Conservation (phyloP, 257 asterid genomes). For the Capsicum rhomboideum region DNA sequence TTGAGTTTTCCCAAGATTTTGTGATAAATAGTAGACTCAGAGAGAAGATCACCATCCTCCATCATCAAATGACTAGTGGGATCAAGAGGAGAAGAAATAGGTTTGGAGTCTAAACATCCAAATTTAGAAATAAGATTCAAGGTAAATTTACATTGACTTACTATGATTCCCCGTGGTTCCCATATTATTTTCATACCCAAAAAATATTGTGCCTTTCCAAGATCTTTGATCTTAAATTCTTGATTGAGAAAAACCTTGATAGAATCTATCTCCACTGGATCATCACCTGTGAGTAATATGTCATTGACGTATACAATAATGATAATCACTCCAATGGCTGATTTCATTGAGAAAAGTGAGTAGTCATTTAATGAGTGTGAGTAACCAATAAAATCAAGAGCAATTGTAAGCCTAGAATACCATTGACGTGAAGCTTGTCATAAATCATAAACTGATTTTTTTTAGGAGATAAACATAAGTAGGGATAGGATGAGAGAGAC, state of each 20-base stretch:
- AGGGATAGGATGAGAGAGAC: no score
- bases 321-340: no score
- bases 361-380: neutral
- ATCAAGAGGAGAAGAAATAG: neutral
- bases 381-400: neutral
- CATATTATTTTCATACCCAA: neutral
- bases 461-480: no score
- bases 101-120: neutral
- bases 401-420: no score
- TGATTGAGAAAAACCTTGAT: no score
- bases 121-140: neutral
- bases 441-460: no score
- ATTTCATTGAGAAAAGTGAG: neutral
- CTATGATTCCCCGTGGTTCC: neutral
- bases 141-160: neutral
- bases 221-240: neutral
- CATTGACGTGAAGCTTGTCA: no score
- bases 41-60: neutral
- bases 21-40: neutral
- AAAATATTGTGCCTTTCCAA: neutral
- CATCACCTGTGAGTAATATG: neutral
- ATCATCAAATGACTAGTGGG: neutral
- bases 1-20: neutral
- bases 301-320: neutral
- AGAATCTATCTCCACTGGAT: neutral